phyloP scores from a whole-genome alignment of 371 early-diverging fungal genomes.

The Mortierella sp. region DNA sequence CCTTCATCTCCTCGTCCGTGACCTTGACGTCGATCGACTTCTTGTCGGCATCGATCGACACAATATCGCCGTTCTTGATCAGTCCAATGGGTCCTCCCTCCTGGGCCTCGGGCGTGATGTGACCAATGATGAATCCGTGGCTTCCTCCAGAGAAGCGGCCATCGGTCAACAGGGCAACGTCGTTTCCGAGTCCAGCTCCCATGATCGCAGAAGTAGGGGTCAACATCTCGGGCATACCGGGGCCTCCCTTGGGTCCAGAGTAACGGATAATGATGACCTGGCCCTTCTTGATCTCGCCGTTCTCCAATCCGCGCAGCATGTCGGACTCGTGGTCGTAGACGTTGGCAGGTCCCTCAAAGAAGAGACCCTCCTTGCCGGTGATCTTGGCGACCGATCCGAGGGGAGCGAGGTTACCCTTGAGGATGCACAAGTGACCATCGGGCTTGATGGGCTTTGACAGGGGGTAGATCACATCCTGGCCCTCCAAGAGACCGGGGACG shows the following conservation, averaged over 20 bases:
- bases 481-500: conserved; percentile 76
- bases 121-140: conserved; percentile 99
- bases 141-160: conserved; percentile 98
- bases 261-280: conserved; percentile 92
- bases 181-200: conserved; percentile 98
- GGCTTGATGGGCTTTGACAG: conserved; percentile 91
- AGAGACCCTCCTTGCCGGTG: conserved; percentile 97
- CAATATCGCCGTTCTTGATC: conserved; percentile 87
- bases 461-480: conserved; percentile 91
- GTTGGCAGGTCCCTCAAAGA: conserved; percentile 87
- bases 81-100: conserved; percentile 96
- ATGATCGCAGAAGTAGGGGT: conserved; percentile 97
- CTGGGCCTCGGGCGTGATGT: conserved; percentile 97
- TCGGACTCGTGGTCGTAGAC: conserved; percentile 94
- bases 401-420: conserved; percentile 96
- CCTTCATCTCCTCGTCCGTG: conserved; percentile 81
- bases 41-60: conserved; percentile 88
- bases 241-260: conserved; percentile 94
- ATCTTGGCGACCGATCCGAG: conserved; percentile 98
- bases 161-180: conserved; percentile 96
- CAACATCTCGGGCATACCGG: conserved; percentile 97
- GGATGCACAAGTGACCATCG: conserved; percentile 93
- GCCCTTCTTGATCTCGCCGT: conserved; percentile 85
- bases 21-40: conserved; percentile 82
- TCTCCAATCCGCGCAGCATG: conserved; percentile 89